Evolutionary conservation across 2,329 filamentous ascomycete species (phyloP), one percentile per base, ranked within the genome.

Genomic region (Paecilomyces variotii): DNA sequence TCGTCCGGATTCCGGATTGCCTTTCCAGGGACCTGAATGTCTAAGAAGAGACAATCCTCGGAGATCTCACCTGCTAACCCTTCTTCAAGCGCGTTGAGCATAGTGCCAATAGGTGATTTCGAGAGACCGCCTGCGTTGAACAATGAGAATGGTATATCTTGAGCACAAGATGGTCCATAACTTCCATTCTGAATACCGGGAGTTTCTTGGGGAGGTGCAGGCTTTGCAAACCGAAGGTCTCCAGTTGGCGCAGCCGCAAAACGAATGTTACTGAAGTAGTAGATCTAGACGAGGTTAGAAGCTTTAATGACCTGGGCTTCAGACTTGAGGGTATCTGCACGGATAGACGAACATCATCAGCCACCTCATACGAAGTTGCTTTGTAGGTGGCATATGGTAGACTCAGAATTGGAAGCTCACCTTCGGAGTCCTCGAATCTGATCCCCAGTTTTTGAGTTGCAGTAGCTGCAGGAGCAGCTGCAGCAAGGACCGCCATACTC

Each of bases 1-100:
- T 56, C 57, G 0, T 65, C 67, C 11, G 72, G 69, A 27, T 72
- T 66, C 19, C 71, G 63, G 24, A 79, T 64, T 0, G 75, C 77
- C 57, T 74, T 74, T 5, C 68, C 71, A 3, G 80, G 80, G 0
- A 80, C 78, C 50, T 76, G 77, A n/a, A 82, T 62, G 62, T 82
- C 79, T 11, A 82, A 73, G 61, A 79, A 80, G 1, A 82, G 71
- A 59, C 80, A 82, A 59, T 82, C 79, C 62, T 81, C 78, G 11
- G 64, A 65, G 10, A 32, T 34, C 54, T 59, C n/a, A 59, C 63
- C 35, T 19, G 5, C 56, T 27, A 30, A 35, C 10, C 25, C 57
- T 56, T 51, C 53, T 53, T 54, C 12, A 14, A 54, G 32, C 39
- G 39, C 34, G n/a, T 57, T 57, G 5, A 54, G 30, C 26, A 61